Evolutionary conservation across 108 stramenopile species (phyloP).

Genomic region (Cylindrotheca fusiformis): DNA sequence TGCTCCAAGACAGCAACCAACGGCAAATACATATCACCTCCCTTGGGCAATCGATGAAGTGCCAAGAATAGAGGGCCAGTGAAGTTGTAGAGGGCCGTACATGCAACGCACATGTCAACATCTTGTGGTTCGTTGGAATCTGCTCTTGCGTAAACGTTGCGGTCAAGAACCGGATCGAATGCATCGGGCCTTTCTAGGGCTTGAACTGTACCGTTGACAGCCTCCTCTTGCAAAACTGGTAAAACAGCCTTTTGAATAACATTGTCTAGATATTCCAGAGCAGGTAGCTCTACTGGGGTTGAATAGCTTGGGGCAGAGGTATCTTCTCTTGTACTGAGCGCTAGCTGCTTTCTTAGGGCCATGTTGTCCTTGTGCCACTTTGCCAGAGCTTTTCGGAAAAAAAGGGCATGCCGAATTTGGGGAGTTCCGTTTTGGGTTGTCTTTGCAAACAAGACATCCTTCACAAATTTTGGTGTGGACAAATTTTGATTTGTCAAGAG

Average conservation of each 20-base stretch:
- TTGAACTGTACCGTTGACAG: slow-evolving; percentile 74
- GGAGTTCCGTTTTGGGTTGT: slow-evolving; percentile 60
- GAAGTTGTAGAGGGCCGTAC: slow-evolving; percentile 66
- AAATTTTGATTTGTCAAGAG: slow-evolving; percentile 50
- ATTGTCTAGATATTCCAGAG: slow-evolving; percentile 72
- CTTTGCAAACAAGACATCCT: slow-evolving; percentile 65
- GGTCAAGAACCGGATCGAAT: slow-evolving; percentile 75
- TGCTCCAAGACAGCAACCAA: slow-evolving; percentile 85
- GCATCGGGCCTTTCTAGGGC: slow-evolving; percentile 82
- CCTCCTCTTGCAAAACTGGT: slow-evolving; percentile 86
- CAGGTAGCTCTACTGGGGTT: slow-evolving; percentile 47
- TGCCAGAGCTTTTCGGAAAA: slow-evolving; percentile 68
- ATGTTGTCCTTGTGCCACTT: slow-evolving; percentile 64
- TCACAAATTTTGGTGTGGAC: slow-evolving; percentile 63
- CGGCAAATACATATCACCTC: slow-evolving; percentile 83
- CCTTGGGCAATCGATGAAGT: slow-evolving; percentile 77
- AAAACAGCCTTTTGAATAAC: slow-evolving; percentile 76
- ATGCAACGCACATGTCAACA: slow-evolving; percentile 85
- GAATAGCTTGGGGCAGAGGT: slow-evolving; percentile 53
- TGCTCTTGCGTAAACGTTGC: slow-evolving; percentile 60
- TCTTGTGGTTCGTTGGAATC: slow-evolving; percentile 71
- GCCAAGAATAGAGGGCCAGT: slow-evolving; percentile 84
- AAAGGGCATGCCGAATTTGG: slow-evolving; percentile 74
- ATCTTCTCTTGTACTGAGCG: slow-evolving; percentile 67
- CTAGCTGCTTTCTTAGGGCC: slow-evolving; percentile 53